phyloP scores from a whole-genome alignment of 768 basidiomycete genomes.

The Leucocoprinus birnbaumii region DNA sequence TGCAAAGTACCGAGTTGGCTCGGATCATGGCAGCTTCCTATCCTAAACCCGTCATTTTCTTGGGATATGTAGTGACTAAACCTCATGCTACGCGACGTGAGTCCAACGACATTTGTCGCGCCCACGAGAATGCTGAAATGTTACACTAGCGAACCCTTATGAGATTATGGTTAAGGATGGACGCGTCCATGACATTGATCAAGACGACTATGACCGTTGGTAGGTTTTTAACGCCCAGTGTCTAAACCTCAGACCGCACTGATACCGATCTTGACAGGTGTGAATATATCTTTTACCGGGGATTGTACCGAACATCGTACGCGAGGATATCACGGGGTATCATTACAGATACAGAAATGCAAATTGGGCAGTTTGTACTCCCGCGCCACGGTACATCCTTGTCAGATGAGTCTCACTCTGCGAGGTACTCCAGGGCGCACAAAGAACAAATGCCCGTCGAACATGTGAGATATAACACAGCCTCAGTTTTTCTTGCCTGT shows the following conservation, averaged over 20 bases:
- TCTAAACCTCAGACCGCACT: background rate
- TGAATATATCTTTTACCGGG: constrained; percentile 88
- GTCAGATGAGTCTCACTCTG: constrained; percentile 54
- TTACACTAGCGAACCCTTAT: constrained; percentile 63
- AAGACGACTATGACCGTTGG: constrained; percentile 71
- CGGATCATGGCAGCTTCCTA: constrained; percentile 68
- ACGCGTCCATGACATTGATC: constrained; percentile 74
- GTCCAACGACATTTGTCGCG: constrained; percentile 21
- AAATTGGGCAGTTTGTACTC: constrained; percentile 82
- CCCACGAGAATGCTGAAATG: background rate
- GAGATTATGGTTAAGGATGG: constrained; percentile 77
- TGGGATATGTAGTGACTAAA: constrained; percentile 78
- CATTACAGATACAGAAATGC: constrained; percentile 89
- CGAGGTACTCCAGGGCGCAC: constrained; percentile 62
- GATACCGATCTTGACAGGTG: constrained; percentile 48
- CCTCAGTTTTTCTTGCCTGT: background rate
- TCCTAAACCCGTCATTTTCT: constrained; percentile 73
- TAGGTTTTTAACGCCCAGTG: constrained; percentile 22
- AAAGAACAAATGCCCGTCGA: constrained; percentile 66
- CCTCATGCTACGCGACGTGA: constrained; percentile 62
- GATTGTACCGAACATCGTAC: constrained; percentile 76
- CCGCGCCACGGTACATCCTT: constrained; percentile 55
- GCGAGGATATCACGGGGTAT: constrained; percentile 78
- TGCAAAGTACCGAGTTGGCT: constrained; percentile 80
- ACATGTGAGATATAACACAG: constrained; percentile 51